phyloP scores from a whole-genome alignment of 257 asterid species.

The Capsicum baccatum region DNA sequence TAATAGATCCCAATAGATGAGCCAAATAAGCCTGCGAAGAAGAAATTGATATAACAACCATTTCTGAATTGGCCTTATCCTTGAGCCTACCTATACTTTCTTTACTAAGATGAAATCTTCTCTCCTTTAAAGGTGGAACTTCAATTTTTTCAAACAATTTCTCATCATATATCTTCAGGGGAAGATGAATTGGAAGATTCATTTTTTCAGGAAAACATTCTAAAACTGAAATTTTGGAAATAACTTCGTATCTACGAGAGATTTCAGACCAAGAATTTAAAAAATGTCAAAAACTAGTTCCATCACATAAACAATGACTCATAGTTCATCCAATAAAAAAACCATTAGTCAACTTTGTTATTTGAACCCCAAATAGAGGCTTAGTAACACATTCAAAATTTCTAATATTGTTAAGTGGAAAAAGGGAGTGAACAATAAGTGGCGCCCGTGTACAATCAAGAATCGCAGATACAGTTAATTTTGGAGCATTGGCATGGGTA shows the following conservation, averaged over 20 bases:
- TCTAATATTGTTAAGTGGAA: not conserved
- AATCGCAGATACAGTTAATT: not conserved
- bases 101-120: conserved; percentile 45
- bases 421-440: not conserved
- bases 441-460: not conserved
- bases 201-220: conserved; percentile 31
- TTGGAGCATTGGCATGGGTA: not conserved
- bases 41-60: conserved; percentile 34
- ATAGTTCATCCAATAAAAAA: conserved; percentile 44
- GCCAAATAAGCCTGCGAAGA: conserved; percentile 56
- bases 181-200: not conserved
- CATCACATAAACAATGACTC: conserved; percentile 48
- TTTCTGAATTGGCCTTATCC: conserved; percentile 42
- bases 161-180: conserved; percentile 32
- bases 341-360: conserved; percentile 51
- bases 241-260: conserved; percentile 33
- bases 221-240: conserved; percentile 39
- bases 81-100: conserved; percentile 40
- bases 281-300: conserved; percentile 53
- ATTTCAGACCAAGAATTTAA: conserved; percentile 55
- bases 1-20: conserved; percentile 49
- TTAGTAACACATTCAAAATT: conserved; percentile 39
- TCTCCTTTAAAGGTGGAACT: conserved; percentile 27
- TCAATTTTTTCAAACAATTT: not conserved
- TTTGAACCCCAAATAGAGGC: conserved; percentile 50